Conservation (phyloP, 352 stramenopile genomes). For the Pilasporangium apinafurcum region DNA sequence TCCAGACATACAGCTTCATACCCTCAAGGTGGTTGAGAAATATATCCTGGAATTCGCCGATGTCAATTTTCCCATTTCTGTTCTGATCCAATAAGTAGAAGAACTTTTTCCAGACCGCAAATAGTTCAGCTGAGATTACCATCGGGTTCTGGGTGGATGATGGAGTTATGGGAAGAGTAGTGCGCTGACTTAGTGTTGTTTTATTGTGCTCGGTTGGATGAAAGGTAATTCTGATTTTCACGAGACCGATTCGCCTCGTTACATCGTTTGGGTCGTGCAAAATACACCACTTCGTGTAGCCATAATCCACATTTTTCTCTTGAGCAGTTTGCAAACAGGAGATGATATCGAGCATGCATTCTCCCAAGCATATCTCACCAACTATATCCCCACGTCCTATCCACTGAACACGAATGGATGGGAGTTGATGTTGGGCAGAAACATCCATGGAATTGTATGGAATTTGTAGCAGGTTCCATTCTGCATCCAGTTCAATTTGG, state of each 20-base stretch:
- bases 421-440: background rate
- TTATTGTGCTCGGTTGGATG: background rate
- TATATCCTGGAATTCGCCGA: slow-evolving; percentile 44
- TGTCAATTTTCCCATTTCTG: slow-evolving; percentile 43
- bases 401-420: slow-evolving; percentile 7
- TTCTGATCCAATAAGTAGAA: slow-evolving; percentile 62
- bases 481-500: background rate
- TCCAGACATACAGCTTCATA: slow-evolving; percentile 5
- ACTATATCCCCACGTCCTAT: slow-evolving; percentile 15
- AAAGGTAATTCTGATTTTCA: slow-evolving; percentile 13
- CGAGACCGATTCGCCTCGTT: slow-evolving; percentile 7
- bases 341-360: slow-evolving; percentile 10
- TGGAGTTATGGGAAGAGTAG: too few relatives aligned
- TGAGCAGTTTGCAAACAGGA: background rate
- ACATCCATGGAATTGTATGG: slow-evolving; percentile 5
- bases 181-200: too few relatives aligned
- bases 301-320: background rate
- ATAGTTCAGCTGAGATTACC: slow-evolving; percentile 14
- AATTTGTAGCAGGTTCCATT: background rate
- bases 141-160: background rate
- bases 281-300: slow-evolving; percentile 10
- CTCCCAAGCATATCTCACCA: slow-evolving; percentile 21
- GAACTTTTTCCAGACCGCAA: slow-evolving; percentile 63
- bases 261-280: slow-evolving; percentile 13
- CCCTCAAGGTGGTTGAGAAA: slow-evolving; percentile 31